These are phyloP conservation scores for Sphaerobolus stellatus DNA, from an alignment of 1,284 basidiomycete species.

Conservation along the genomic window DNA sequence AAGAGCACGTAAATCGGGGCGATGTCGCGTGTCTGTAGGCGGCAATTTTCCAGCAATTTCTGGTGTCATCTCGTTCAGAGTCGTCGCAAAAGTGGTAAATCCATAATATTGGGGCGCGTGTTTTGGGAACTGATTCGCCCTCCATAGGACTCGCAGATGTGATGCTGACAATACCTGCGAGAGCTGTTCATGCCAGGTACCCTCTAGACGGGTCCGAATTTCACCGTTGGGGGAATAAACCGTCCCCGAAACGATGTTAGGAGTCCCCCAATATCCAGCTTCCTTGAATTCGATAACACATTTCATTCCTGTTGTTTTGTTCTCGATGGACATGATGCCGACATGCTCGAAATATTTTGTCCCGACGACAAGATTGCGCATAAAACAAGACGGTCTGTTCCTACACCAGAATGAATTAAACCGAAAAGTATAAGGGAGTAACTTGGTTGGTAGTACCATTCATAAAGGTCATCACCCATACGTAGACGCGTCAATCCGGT, in stretches of 20 bases:
- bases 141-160: constrained; percentile 75
- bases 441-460: constrained; percentile 48
- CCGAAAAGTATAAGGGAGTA: too few species aligned
- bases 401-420: constrained; percentile 45
- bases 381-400: constrained; percentile 84
- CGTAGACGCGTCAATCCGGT: constrained; percentile 64
- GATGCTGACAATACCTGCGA: constrained; percentile 64
- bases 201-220: constrained; percentile 61
- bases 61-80: constrained; percentile 77
- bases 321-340: constrained; percentile 73
- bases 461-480: constrained; percentile 63
- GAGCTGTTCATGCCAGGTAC: constrained; percentile 82
- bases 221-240: constrained; percentile 57
- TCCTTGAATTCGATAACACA: constrained; percentile 84
- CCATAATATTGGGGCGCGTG: constrained; percentile 77
- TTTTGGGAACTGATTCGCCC: constrained; percentile 70
- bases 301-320: constrained; percentile 50
- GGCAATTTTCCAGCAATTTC: constrained; percentile 72
- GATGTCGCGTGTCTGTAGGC: constrained; percentile 80
- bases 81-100: constrained; percentile 76
- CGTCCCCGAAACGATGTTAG: constrained; percentile 69
- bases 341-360: constrained; percentile 86
- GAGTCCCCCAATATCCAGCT: constrained; percentile 74
- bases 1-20: constrained; percentile 84
- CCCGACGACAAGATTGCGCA: constrained; percentile 87